Evolutionary conservation across 495 filamentous ascomycete genomes (phyloP), one percentile per base, ranked within the genome.

Genomic region (Penicillium cataractarum): DNA sequence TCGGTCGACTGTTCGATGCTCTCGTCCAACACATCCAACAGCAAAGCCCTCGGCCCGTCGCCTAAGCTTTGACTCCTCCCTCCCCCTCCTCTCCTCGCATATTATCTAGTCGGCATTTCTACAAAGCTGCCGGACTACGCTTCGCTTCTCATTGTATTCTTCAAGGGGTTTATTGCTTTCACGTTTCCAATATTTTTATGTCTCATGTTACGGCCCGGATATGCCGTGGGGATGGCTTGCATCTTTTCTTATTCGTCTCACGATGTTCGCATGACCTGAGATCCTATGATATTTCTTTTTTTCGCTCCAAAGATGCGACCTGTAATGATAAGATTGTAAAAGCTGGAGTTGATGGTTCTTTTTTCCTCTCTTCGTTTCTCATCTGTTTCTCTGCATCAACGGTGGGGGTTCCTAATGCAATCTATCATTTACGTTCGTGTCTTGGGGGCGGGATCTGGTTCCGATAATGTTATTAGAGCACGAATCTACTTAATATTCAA

Each of bases 11-110:
- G 27, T 82, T 82, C 51, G 78, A 82, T 68, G 79, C 79, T 53
- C 77, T 82, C 59, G 75, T 82, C 54, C 78, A 80, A 60, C 79
- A 82, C 50, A 82, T 82, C 52, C 79, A 82, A 63, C 79, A 82
- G 60, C 79, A 82, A 68, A 82, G 79, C 72, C 79, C 79, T 53
- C 72, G 79, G 56, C 72, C 75, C 6, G 65, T 77, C 48, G 60
- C 77, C 35, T 80, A 76, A 65, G 66, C 69, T 58, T 42, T 65
- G 55, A 60, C 57, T 58, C 37, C 65, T 48, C 61, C 57, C n/a
- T 39, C 37, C 48, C 22, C 63, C 24, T 46, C 52, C 44, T 61
- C 48, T 64, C 53, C 46, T 51, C 52, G 42, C 52, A 57, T 22
- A 6, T 13, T 64, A 39, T 66, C 58, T 24, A 32, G 40, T 37